Base-by-base conservation (phyloP, 2,329 filamentous ascomycete species). In the Fusarium concolor region DNA sequence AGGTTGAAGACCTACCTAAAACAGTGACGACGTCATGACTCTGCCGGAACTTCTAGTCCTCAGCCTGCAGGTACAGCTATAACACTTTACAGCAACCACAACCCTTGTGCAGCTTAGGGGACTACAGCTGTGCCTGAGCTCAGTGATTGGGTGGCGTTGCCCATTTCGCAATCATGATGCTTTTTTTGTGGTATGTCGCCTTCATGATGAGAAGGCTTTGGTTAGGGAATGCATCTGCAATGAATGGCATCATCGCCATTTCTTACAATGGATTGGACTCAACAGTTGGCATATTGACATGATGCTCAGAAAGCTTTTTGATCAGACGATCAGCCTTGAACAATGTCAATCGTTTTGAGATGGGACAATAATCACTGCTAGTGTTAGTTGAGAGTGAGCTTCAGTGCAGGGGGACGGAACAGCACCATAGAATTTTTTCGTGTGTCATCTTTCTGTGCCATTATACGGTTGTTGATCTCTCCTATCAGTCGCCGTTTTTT, bases 1-100 rank as follows among this genome's bases (percentile, higher is more conserved):
- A 22, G 33, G 37, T 24, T 33, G 10, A 31, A 31, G 29, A 14
- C 10, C 10, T 31, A 31, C 29, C 29, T 7, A 33, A 31, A 33
- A 33, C 31, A 33, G 29, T 47, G 31, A 71, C 65, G 68, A 71
- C 68, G 68, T 71, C 68, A 71, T 71, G 60, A 63, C 56, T 70
- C 33, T 10, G 44, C 44, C 61, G 68, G 68, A 71, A 65, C 56
- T 69, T 69, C 46, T 55, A n/a, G 41, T 65, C 67, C 67, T 41
- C 28, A 29, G 17, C 26, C 42, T 38, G 12, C 28, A 41, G 18
- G 45, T 52, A 37, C 26, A 31, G 47, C 42, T 47, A 20, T 38
- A 47, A 41, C 58, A 44, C 20, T 15, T 41, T 22, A 18, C 12
- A 37, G 60, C 53, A 59, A 35, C 53, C 62, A 65, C 29, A 44